phyloP scores from a whole-genome alignment of 495 filamentous ascomycete species.

The Aspergillus bertholletiae region DNA sequence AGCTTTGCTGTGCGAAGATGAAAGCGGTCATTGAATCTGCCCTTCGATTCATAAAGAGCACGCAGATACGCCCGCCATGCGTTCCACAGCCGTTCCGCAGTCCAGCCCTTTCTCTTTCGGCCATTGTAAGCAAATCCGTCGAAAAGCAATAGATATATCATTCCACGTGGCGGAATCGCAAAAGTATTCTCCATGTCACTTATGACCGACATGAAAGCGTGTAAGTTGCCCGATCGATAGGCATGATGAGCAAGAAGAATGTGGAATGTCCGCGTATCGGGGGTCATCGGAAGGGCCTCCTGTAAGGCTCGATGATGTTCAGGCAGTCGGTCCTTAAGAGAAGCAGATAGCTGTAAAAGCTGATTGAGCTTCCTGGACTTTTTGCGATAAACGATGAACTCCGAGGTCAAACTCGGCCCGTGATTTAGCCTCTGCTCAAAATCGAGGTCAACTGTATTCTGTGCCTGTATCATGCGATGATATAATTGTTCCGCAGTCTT shows the following conservation, averaged over 20 bases:
- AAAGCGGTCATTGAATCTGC: conserved; percentile 36
- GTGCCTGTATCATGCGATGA: conserved; percentile 65
- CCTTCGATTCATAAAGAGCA: conserved; percentile 52
- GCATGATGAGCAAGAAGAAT: conserved; percentile 39
- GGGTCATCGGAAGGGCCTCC: conserved; percentile 33
- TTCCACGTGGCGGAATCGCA: conserved; percentile 33
- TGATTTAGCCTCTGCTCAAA: conserved; percentile 7
- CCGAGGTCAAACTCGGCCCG: conserved; percentile 23
- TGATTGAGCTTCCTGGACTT: conserved; percentile 29
- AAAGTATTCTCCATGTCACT: conserved; percentile 40
- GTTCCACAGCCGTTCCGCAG: conserved; percentile 48
- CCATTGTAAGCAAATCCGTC: conserved; percentile 74
- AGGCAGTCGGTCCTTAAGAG: conserved; percentile 25
- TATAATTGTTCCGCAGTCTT: conserved; percentile 74
- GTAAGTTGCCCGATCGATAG: conserved; percentile 31
- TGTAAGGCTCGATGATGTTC: conserved; percentile 35
- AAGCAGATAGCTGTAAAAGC: conserved; percentile 32
- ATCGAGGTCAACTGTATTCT: conserved; percentile 18
- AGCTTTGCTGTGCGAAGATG: conserved; percentile 14
- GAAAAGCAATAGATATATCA: conserved; percentile 54
- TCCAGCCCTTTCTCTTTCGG: conserved; percentile 63
- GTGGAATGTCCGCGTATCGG: conserved; percentile 45
- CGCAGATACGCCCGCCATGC: conserved; percentile 44
- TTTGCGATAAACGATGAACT: conserved; percentile 29
- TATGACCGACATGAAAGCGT: conserved; percentile 33